Evolutionary conservation across 2,329 filamentous ascomycete species (phyloP).

Genomic region (Diaporthe citri): DNA sequence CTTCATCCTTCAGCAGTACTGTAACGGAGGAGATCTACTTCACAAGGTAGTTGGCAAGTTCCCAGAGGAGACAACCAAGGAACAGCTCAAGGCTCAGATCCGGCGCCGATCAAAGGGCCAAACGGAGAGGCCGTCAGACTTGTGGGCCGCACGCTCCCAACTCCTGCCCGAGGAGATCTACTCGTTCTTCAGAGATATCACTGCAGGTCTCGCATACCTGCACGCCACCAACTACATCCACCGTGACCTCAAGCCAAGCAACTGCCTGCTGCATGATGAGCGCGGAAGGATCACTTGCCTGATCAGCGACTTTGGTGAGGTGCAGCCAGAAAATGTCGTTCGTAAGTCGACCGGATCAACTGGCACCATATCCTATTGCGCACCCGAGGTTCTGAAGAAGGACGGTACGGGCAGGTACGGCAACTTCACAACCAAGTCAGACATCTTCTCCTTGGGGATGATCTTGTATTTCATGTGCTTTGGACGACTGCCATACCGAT

Average conservation of each 20-base stretch:
- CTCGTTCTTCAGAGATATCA: conserved; percentile 95
- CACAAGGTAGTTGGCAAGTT: conserved; percentile 83
- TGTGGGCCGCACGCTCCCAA: conserved; percentile 56
- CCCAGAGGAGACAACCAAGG: conserved; percentile 76
- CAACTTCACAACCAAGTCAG: conserved; percentile 96
- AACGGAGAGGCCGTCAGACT: conserved; percentile 70
- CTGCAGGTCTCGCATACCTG: conserved; percentile 89
- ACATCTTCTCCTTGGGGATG: conserved; percentile 99
- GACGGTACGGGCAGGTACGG: conserved; percentile 79
- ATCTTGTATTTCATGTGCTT: conserved; percentile 99
- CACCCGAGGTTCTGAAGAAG: conserved; percentile 87
- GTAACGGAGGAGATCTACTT: conserved; percentile 92
- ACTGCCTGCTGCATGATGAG: conserved; percentile 88
- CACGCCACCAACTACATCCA: conserved; percentile 95
- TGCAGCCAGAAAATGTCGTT: conserved; percentile 84
- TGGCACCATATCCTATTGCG: conserved; percentile 97
- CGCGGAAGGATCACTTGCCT: conserved; percentile 78
- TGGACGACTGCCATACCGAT: conserved; percentile 84
- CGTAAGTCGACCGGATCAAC: conserved; percentile 94
- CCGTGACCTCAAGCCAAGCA: conserved; percentile 94
- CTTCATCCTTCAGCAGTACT: conserved; percentile 98
- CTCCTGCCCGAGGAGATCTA: conserved; percentile 91
- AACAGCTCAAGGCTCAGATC: conserved; percentile 90
- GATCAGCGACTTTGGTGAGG: conserved; percentile 98
- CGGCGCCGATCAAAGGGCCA: conserved; percentile 85